Conservation (phyloP, 177 flowering plant genomes). For the Vitis hybrid region DNA sequence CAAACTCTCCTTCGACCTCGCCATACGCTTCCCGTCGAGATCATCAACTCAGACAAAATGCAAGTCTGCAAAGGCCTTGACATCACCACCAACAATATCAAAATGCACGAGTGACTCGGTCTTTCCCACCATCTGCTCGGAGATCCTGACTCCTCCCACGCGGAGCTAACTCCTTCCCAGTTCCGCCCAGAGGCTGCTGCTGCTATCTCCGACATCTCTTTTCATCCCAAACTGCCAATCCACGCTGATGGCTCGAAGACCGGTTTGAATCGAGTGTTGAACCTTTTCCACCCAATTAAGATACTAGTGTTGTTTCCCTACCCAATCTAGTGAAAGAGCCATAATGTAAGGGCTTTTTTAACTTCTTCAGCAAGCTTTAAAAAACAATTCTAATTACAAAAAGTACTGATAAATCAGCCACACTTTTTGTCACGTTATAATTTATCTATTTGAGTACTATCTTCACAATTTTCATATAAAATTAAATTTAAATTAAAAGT, state of each 20-base stretch:
- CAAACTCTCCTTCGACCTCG: conserved; percentile 72
- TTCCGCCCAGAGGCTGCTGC: conserved; percentile 47
- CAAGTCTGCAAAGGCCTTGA: conserved; percentile 82
- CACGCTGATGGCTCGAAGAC: conserved; percentile 72
- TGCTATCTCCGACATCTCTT: conserved; percentile 29
- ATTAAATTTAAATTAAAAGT: no score
- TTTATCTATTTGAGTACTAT: fast-evolving
- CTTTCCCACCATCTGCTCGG: conserved; percentile 90
- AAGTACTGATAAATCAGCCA: no score
- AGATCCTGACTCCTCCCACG: conserved; percentile 35
- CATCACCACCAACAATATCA: conserved; percentile 86
- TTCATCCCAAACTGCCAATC: conserved; percentile 51
- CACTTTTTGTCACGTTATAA: no score
- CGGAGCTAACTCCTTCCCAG: conserved; percentile 49
- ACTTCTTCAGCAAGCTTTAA: no score
- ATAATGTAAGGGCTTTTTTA: no score
- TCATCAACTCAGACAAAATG: conserved; percentile 94
- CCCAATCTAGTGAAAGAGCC: no score
- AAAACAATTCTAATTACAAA: no score
- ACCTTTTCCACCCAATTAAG: conserved; percentile 43
- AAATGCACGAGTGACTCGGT: conserved; percentile 43
- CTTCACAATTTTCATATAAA: no score
- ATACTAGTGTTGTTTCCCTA: conserved; percentile 68
- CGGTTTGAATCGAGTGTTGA: conserved; percentile 27
- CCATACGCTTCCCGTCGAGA: conserved; percentile 50